These are phyloP conservation scores for Lasiodiplodia gonubiensis DNA, from an alignment of 2,329 filamentous ascomycete genomes.

Conservation along the genomic window DNA sequence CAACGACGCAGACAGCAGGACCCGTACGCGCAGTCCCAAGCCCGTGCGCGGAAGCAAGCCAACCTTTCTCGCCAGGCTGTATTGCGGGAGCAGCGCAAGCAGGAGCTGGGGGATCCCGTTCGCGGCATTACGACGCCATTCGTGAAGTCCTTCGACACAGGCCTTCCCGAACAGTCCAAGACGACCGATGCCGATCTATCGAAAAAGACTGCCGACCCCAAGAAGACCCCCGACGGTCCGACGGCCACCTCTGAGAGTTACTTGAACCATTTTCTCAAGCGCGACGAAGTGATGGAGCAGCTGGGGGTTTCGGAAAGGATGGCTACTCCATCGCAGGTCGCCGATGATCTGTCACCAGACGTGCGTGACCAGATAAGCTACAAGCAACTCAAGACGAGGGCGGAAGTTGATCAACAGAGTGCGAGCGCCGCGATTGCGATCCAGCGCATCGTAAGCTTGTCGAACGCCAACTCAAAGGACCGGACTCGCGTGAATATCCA, in stretches of 20 bases:
- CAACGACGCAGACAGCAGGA: constrained; percentile 69
- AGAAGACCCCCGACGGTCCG: constrained; percentile 22
- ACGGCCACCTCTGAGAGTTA: constrained; percentile 47
- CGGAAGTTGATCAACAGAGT: constrained; percentile 48
- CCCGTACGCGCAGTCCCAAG: constrained; percentile 81
- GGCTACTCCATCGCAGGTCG: constrained; percentile 59
- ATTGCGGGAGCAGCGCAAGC: constrained; percentile 68
- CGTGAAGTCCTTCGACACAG: constrained; percentile 77
- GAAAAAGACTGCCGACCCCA: constrained; percentile 31
- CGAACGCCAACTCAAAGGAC: constrained; percentile 79
- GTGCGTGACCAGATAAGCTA: constrained; percentile 45
- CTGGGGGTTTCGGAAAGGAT: constrained; percentile 71
- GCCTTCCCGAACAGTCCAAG: constrained; percentile 40
- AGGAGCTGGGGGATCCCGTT: constrained; percentile 76
- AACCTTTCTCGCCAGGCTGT: constrained; percentile 77
- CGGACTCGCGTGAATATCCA: constrained; percentile 80
- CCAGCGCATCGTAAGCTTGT: constrained; percentile 76
- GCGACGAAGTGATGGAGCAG: constrained; percentile 69
- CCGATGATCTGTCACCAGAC: not conserved
- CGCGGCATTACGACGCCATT: constrained; percentile 81
- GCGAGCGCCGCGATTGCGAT: constrained; percentile 75
- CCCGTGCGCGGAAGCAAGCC: constrained; percentile 80
- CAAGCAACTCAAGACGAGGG: constrained; percentile 46
- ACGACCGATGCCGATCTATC: constrained; percentile 31
- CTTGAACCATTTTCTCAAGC: constrained; percentile 78